Evolutionary conservation across 1,284 basidiomycete genomes (phyloP).

Genomic region (Leccinum huronense): DNA sequence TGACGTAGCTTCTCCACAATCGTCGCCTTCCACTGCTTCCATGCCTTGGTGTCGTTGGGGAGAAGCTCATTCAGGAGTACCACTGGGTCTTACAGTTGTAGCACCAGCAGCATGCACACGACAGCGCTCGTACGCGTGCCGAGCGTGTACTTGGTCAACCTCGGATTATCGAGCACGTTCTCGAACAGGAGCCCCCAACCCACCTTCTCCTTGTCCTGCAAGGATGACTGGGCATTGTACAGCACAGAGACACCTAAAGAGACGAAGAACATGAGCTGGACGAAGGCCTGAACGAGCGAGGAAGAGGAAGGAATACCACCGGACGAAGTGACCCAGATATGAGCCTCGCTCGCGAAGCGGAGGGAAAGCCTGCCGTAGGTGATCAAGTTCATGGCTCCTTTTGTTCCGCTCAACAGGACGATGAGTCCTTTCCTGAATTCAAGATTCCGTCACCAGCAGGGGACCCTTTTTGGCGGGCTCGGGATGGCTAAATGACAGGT

Average conservation of each 20-base stretch:
- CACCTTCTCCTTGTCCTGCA: constrained; percentile 21
- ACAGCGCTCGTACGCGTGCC: constrained; percentile 22
- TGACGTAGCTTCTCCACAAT: constrained; percentile 5
- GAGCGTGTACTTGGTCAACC: constrained; percentile 17
- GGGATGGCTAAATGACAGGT: constrained; percentile 24
- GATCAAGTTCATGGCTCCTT: constrained; percentile 7
- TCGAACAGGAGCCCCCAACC: constrained; percentile 16
- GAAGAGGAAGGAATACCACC: constrained; percentile 26
- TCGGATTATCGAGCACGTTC: constrained; percentile 3
- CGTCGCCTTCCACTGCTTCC: constrained; percentile 15
- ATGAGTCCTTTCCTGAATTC: constrained; percentile 9
- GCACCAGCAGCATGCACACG: constrained; percentile 2
- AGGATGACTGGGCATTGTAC: constrained; percentile 21
- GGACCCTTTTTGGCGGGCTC: constrained; percentile 23
- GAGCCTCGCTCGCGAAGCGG: constrained; percentile 20
- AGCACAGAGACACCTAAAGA: background rate
- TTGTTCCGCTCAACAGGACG: constrained; percentile 16
- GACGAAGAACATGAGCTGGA: constrained; percentile 10
- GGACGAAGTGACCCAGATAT: constrained; percentile 17
- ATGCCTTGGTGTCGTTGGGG: constrained; percentile 20
- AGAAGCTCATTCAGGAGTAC: constrained; percentile 10
- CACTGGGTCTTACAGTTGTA: background rate
- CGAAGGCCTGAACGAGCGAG: constrained; percentile 18
- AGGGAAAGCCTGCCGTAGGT: constrained; percentile 29
- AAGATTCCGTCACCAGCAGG: constrained; percentile 30